Evolutionary conservation across 1,284 basidiomycete species (phyloP), one percentile per base, ranked within the genome.

Genomic region (Abortiporus biennis): DNA sequence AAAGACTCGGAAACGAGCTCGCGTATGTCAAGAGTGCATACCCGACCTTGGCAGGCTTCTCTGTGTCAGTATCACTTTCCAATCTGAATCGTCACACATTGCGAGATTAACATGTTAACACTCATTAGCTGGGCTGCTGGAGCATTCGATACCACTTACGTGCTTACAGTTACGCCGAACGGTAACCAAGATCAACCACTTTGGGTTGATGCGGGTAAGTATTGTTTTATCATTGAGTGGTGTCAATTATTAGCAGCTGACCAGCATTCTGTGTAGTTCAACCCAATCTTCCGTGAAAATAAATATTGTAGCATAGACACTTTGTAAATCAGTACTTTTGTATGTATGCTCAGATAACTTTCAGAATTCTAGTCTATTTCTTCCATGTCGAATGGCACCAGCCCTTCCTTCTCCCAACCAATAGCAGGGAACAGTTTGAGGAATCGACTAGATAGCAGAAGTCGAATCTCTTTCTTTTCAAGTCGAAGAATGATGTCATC

Each of bases 1-100:
- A 35, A 44, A 73, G 68, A 40, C 54, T 76, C 17, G 59, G 57
- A 3, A 51, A 62, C 39, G 65, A 73, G 47, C 65, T 78, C 29
- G 60, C 71, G 8, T 77, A 65, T 51, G 61, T 78, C 36, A 71
- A 71, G 52, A 56, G 57, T 9, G 66, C 71, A 49, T 68, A 68
- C 47, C 64, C 65, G 22, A 65, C 55, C 23, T 57, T 75, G 35
- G 61, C 64, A 33, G 75, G 75, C 17, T 78, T 75, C 60, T 61
- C 71, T n/a, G 63, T 67, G 50, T 51, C 43, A 40, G 50, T 42
- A 27, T 21, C 17, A 40, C 21, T 9, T n/a, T 9, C n/a, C 8
- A n/a, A 9, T 29, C 27, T 9, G 9, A 29, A 29, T 29, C 27
- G n/a, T n/a, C 31, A n/a, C 3, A 25, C 20, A 21, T 30, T 9